A percentile compares a stretch with the other conserved stretches of the same genome.
These are phyloP conservation scores for Sclerotinia nivalis DNA, from an alignment of 2,329 filamentous ascomycete species.

Conservation along the genomic window DNA sequence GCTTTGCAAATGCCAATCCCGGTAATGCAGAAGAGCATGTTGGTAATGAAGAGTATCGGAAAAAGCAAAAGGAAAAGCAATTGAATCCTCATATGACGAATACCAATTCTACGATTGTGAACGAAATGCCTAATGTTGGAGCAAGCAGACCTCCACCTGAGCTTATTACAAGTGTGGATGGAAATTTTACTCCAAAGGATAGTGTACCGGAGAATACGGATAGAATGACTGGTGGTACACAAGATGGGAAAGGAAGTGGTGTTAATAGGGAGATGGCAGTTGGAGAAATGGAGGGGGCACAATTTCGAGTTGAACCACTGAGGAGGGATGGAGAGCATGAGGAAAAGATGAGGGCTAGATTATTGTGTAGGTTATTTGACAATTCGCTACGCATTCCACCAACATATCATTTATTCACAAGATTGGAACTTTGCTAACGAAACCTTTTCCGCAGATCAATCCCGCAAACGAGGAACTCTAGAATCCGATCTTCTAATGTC, in stretches of 20 bases:
- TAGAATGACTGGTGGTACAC: conserved; percentile 64
- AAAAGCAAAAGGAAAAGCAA: conserved; percentile 57
- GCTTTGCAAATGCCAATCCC: conserved; percentile 26
- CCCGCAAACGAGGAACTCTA: conserved; percentile 91
- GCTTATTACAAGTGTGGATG: conserved; percentile 57
- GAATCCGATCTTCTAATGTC: conserved; percentile 95
- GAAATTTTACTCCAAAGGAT: conserved; percentile 58
- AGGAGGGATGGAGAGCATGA: conserved; percentile 79
- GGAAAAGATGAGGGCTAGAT: conserved; percentile 82
- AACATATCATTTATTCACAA: neutral
- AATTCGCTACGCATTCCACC: neutral
- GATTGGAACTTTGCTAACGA: conserved; percentile 19
- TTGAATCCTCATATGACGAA: conserved; percentile 64
- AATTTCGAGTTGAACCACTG: conserved; percentile 88
- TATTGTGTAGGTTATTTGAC: conserved; percentile 56
- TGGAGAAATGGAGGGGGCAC: conserved; percentile 83
- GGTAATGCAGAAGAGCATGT: conserved; percentile 47
- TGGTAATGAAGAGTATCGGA: conserved; percentile 54
- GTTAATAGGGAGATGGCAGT: conserved; percentile 66
- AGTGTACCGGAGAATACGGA: conserved; percentile 62
- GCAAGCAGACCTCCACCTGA: conserved; percentile 59
- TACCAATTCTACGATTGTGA: conserved; percentile 62
- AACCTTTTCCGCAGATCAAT: conserved; percentile 70
- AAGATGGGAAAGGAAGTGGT: conserved; percentile 50
- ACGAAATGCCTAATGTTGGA: conserved; percentile 62